Conservation (phyloP, 805 yeast species). For the Saccharomycopsis fibuligera region DNA sequence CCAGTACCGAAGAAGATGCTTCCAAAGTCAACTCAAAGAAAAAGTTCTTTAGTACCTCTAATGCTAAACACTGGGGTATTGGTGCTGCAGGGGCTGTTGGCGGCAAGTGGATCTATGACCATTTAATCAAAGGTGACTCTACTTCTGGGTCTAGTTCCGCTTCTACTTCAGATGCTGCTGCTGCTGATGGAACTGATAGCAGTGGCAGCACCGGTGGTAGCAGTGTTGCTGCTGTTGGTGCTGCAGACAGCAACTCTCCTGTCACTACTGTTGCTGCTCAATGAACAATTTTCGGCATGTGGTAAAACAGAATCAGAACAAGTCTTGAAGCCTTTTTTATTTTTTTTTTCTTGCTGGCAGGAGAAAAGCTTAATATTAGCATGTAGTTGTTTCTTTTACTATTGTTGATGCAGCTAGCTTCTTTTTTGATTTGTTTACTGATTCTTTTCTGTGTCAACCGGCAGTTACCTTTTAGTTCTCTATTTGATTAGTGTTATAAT, state of each 20-base stretch:
- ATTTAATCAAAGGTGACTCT: conserved; percentile 1
- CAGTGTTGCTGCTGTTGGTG: not conserved
- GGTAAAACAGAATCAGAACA: not conserved
- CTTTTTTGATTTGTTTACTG: not conserved
- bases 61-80: not conserved
- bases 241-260: not conserved
- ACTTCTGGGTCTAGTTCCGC: not conserved
- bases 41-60: not conserved
- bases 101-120: not conserved
- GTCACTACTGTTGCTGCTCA: not conserved
- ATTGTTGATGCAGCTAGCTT: not conserved
- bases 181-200: too few relatives aligned
- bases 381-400: not conserved
- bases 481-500: too few relatives aligned
- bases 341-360: not conserved
- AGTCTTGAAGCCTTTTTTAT: not conserved
- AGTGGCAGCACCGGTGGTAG: too few relatives aligned
- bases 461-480: not conserved
- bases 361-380: too few relatives aligned
- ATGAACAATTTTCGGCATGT: too few relatives aligned
- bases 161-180: not conserved
- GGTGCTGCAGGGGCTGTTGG: conserved; percentile 1
- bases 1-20: too few relatives aligned
- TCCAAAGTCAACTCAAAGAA: not conserved
- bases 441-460: not conserved